Evolutionary conservation across 345 rosid genomes (phyloP), one percentile per base, ranked within the genome.

Genomic region (Chamaenerion angustifolium): DNA sequence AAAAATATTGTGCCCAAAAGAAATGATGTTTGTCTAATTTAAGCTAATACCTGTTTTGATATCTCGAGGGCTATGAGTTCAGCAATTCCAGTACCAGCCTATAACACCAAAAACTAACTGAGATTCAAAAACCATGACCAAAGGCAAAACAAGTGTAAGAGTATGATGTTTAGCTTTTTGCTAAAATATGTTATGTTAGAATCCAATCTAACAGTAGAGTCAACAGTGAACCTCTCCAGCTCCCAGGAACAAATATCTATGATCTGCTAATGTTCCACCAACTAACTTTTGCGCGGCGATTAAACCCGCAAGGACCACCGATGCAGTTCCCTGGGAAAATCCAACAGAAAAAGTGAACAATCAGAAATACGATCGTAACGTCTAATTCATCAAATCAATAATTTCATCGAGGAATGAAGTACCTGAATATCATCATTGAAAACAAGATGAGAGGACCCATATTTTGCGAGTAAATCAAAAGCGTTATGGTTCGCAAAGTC

Each of bases 31-130:
- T 10, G 15, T 21, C 46, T 43, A 15, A 41, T 40, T 31, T 31
- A 31, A 31, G 8, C 37, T 74, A n/a, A n/a, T n/a, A 87, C 98
- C 95, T 76, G 93, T 66, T 79, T 92, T 18, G 98, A 87, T 56
- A 80, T 74, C 71, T 92, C 95, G 12, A 88, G 82, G 16, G 96
- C 96, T 62, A 88, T 84, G 52, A 92, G 96, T 55, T 88, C 95
- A 48, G 96, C 95, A 61, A 92, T 92, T 40, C 98, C 96, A 41
- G 98, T 92, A 52, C 98, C 98, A 63, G 96, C 98, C 96, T 92
- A 70, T 71, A 69, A 57, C 57, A 12, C 45, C 52, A 53, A 51
- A n/a, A 48, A 35, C 40, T 25, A 16, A n/a, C n/a, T 50, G 13
- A 15, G 31, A 21, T 23, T 23, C 43, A 27, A 1, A 50, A 14